These are phyloP conservation scores for Medicago arabica DNA, from an alignment of 306 rosid species.

Conservation along the genomic window DNA sequence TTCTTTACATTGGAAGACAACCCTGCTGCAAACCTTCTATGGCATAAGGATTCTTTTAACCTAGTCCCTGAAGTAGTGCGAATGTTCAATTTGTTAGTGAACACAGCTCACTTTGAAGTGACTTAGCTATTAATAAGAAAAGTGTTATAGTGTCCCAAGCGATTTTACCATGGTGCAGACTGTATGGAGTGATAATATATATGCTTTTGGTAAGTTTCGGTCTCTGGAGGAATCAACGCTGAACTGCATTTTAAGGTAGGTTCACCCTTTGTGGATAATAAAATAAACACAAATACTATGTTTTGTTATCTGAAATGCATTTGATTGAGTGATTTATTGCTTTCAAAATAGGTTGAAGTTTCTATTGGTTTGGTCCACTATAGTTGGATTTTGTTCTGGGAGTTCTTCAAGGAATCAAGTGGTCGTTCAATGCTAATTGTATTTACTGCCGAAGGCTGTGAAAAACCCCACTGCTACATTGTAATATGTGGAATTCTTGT, in stretches of 20 bases:
- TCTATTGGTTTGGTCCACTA: conserved; percentile 63
- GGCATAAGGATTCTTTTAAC: conserved; percentile 7
- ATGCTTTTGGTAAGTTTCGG: conserved; percentile 61
- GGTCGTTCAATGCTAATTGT: conserved; percentile 61
- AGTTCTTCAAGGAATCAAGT: conserved; percentile 78
- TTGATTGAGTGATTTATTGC: conserved; percentile 85
- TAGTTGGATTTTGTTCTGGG: conserved; percentile 77
- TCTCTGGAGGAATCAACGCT: conserved; percentile 49
- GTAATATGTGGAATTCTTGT: conserved; percentile 66
- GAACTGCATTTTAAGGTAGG: conserved; percentile 74
- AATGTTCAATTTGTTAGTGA: conserved; percentile 28
- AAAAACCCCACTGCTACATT: conserved; percentile 62
- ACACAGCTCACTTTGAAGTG: conserved; percentile 13
- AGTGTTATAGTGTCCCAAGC: conserved; percentile 28
- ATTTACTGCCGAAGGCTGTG: conserved; percentile 67
- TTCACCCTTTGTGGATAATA: conserved; percentile 54
- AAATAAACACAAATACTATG: conserved; percentile 51
- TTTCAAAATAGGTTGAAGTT: conserved; percentile 89
- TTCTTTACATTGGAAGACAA: conserved; percentile 26
- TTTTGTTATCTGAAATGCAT: conserved; percentile 53
- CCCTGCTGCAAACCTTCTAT: conserved; percentile 21
- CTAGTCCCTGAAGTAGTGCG: conserved; percentile 32
- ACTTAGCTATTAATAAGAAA: conserved; percentile 25
- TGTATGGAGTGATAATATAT: conserved; percentile 35
- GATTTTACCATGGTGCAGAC: conserved; percentile 42